Evolutionary conservation across 345 rosid genomes (phyloP).

Genomic region (Gossypioides kirkii): DNA sequence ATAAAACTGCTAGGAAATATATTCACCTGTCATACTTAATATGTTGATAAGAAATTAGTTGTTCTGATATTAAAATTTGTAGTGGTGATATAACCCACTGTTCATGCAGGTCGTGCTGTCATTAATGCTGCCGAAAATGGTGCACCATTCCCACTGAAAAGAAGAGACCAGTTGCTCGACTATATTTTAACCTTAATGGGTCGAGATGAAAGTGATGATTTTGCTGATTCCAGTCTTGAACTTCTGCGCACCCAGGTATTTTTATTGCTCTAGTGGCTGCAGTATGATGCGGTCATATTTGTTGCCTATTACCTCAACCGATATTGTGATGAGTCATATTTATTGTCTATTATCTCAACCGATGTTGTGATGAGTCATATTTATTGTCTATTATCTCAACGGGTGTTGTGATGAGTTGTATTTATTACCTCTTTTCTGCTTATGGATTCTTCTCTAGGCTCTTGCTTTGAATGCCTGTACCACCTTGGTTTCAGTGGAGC

Average conservation of each 20-base stretch:
- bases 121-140: constrained; percentile 90
- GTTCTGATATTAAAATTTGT: constrained; percentile 4
- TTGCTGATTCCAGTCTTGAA: constrained; percentile 87
- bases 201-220: constrained; percentile 69
- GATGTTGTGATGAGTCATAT: neutral
- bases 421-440: neutral
- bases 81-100: constrained; percentile 15
- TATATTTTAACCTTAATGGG: constrained; percentile 95
- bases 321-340: neutral
- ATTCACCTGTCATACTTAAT: neutral
- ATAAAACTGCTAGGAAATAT: neutral
- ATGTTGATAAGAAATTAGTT: constrained; percentile 5
- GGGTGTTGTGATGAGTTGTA: neutral
- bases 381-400: neutral
- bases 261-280: constrained; percentile 15
- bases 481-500: constrained; percentile 94
- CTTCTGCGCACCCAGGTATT: constrained; percentile 76
- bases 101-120: constrained; percentile 77
- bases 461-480: constrained; percentile 96
- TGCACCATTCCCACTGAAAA: constrained; percentile 80
- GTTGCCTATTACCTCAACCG: neutral
- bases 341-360: neutral
- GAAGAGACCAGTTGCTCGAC: constrained; percentile 81
- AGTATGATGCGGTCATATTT: neutral
- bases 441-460: constrained; percentile 52